Conservation (phyloP, 495 filamentous ascomycete species). For the Podospora sp. region DNA sequence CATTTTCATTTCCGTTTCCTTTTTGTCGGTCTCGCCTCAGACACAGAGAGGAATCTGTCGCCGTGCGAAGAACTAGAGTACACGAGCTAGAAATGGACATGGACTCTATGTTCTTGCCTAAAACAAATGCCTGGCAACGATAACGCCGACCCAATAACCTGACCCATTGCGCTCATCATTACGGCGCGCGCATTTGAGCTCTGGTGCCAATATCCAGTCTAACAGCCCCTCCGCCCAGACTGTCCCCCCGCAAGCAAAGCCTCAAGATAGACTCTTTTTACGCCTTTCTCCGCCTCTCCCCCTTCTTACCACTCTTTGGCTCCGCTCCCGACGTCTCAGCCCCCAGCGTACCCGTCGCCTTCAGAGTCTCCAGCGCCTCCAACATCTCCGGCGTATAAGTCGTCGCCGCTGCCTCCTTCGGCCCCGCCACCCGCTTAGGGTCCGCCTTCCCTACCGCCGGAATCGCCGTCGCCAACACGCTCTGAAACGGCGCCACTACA, state of each 20-base stretch:
- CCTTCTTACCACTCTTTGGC: constrained; percentile 38
- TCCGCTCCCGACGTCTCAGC: constrained; percentile 31
- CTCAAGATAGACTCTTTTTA: constrained; percentile 26
- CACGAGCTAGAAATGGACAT: too few species aligned
- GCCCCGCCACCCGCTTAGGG: constrained; percentile 52
- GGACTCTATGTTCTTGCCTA: too few species aligned
- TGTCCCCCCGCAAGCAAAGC: not conserved
- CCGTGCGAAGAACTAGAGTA: too few species aligned
- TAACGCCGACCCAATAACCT: too few species aligned
- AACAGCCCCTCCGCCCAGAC: not conserved
- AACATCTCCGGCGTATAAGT: constrained; percentile 44
- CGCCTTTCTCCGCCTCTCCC: constrained; percentile 50
- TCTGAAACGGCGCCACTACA: constrained; percentile 79
- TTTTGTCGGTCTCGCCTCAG: too few species aligned
- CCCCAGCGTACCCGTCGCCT: constrained; percentile 34
- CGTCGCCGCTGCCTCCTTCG: constrained; percentile 16
- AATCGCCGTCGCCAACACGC: constrained; percentile 72
- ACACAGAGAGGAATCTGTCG: too few species aligned
- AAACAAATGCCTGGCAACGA: too few species aligned
- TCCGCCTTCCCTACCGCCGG: constrained; percentile 69
- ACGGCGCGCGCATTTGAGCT: too few species aligned
- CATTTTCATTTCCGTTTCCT: too few species aligned
- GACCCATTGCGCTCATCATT: too few species aligned
- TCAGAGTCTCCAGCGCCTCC: constrained; percentile 46
- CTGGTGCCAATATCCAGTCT: not conserved